A percentile compares a stretch with the other conserved stretches of the same genome.
Conservation (phyloP, 2,329 filamentous ascomycete species). For the Colletotrichum sp. region DNA sequence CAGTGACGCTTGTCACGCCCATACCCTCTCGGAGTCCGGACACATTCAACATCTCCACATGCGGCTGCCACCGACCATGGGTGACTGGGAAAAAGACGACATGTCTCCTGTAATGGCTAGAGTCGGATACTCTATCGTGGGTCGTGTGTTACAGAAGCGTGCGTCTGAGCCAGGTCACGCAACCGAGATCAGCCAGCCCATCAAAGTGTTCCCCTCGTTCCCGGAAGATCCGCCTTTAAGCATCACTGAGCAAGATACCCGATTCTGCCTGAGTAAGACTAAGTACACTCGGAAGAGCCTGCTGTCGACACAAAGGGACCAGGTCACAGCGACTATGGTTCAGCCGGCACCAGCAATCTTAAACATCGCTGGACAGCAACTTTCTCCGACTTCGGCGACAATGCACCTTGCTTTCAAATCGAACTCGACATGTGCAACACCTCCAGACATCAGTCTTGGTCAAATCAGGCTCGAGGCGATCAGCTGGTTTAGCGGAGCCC, state of each 20-base stretch:
- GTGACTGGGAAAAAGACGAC: conserved; percentile 59
- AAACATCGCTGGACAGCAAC: conserved; percentile 48
- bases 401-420: conserved; percentile 55
- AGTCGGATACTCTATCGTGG: conserved; percentile 58
- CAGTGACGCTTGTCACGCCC: conserved; percentile 61
- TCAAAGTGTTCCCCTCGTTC: conserved; percentile 57
- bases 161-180: conserved; percentile 29
- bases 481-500: conserved; percentile 56
- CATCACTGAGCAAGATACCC: conserved; percentile 49
- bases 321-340: conserved; percentile 46
- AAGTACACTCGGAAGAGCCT: conserved; percentile 60
- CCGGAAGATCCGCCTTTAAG: conserved; percentile 57
- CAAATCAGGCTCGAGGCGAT: conserved; percentile 55
- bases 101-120: conserved; percentile 59
- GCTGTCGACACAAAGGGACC: conserved; percentile 55
- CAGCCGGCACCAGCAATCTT: conserved; percentile 56
- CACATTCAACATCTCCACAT: conserved; percentile 57
- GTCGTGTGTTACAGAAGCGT: conserved; percentile 39
- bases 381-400: conserved; percentile 44
- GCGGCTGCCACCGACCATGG: conserved; percentile 58
- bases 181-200: conserved; percentile 45
- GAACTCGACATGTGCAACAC: conserved; percentile 40
- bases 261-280: conserved; percentile 54
- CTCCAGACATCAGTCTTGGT: conserved; percentile 54
- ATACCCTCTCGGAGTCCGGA: conserved; percentile 47